Base-by-base conservation (phyloP, 169 alveolate species). In the Plasmodium sp. region DNA sequence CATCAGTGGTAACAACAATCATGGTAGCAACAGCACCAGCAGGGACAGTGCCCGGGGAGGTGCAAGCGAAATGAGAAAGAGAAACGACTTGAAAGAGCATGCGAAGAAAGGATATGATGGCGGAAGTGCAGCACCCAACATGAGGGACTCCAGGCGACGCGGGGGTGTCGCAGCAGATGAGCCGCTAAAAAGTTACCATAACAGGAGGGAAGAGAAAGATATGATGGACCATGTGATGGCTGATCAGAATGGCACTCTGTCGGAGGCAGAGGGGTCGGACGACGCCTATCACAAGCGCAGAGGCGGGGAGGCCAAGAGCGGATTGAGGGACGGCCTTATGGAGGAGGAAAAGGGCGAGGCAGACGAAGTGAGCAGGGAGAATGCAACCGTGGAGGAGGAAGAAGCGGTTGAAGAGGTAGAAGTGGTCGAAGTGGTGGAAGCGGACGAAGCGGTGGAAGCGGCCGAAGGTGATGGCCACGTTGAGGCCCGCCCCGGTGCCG, bases 21-120 rank as follows among this genome's bases (percentile, higher is more conserved):
- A 33, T 51, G 18, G 71, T 41, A 80, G 51, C n/a, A 12, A 81
- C 27, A 36, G 43, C 45, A 83, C 36, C n/a, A 58, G 43, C 71
- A 82, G 45, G 58, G 72, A 48, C 45, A 80, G 33, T 67, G 77
- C 1, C 43, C 33, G 77, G 16, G 77, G 77, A 27, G 39, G 77
- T 67, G 77, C 77, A 67, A 67, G 41, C n/a, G 43, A 83, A 36
- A 41, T 41, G 18, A 84, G 56, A 72, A 84, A 84, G 43, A 84
- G 73, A 72, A 36, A 10, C 58, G 93, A 84, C 16, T 5, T n/a
- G 75, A 84, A 27, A 27, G 93, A 84, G 3, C 84, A 72, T 6
- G 14, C 54, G 45, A 84, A 31, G 4, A 80, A 36, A 5, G 71
- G 27, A 33, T 39, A 33, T 31, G 79, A 41, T 43, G 75, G 10